Conservation (phyloP, 208 protist species). For the Wallacemonas sp. region DNA sequence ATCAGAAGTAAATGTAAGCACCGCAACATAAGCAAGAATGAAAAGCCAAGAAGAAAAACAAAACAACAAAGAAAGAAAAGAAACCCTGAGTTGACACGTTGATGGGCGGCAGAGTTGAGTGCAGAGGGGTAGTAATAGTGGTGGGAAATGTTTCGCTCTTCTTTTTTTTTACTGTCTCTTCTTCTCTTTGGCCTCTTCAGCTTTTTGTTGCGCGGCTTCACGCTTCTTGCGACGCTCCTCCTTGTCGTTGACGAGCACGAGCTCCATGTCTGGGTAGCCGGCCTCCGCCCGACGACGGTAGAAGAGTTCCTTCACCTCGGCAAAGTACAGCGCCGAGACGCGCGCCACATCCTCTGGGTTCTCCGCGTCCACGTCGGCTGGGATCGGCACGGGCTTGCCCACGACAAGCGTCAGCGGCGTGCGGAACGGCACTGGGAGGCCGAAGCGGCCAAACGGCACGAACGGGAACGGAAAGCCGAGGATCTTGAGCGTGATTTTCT, state of each 20-base stretch:
- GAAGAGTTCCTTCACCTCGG: constrained; percentile 58
- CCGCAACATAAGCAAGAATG: too few species aligned
- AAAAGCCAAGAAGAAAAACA: too few species aligned
- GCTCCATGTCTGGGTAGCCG: constrained; percentile 81
- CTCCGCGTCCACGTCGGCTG: constrained; percentile 45
- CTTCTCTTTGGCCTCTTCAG: constrained; percentile 19
- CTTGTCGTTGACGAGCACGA: constrained; percentile 52
- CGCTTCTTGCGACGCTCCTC: constrained; percentile 28
- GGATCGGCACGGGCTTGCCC: constrained; percentile 58
- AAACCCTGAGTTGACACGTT: too few species aligned
- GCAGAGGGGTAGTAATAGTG: too few species aligned
- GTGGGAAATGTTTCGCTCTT: too few species aligned
- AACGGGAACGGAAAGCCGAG: constrained; percentile 86
- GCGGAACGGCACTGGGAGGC: constrained; percentile 63
- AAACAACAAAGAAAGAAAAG: too few species aligned
- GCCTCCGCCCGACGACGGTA: constrained; percentile 67
- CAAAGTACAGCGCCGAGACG: constrained; percentile 63
- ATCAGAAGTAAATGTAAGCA: too few species aligned
- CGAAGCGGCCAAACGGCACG: constrained; percentile 69
- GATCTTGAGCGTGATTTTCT: constrained; percentile 52
- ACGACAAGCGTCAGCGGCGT: constrained; percentile 73
- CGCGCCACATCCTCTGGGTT: constrained; percentile 59
- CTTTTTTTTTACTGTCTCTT: constrained; percentile 9
- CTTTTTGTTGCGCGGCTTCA: constrained; percentile 15
- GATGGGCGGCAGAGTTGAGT: too few species aligned